These are phyloP conservation scores for Millerago galiae DNA, from an alignment of 805 yeast genomes.

Conservation along the genomic window DNA sequence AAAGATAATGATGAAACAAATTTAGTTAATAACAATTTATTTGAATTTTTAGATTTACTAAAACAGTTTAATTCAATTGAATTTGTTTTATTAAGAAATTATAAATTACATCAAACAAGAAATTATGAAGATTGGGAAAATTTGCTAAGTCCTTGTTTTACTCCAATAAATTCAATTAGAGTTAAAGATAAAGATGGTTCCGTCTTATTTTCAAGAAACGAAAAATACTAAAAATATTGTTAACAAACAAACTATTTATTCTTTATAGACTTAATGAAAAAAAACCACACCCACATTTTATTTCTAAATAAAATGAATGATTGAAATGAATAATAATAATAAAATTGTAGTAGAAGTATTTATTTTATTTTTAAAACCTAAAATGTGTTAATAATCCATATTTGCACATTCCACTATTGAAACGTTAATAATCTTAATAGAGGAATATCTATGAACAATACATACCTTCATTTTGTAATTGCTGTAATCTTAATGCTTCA, in stretches of 20 bases:
- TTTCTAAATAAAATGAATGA: background rate
- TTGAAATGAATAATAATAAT: background rate
- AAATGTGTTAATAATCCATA: slow-evolving; percentile 1
- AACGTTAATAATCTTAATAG: slow-evolving; percentile 2
- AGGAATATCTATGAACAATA: background rate
- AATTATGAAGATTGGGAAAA: slow-evolving; percentile 33
- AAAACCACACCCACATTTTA: too few relatives aligned
- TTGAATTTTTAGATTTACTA: slow-evolving; percentile 26
- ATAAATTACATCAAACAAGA: slow-evolving; percentile 32
- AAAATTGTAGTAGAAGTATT: too few relatives aligned
- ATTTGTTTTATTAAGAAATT: slow-evolving; percentile 30
- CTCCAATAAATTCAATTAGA: slow-evolving; percentile 27
- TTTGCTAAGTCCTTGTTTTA: slow-evolving; percentile 29
- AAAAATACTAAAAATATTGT: background rate
- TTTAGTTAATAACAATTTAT: slow-evolving; percentile 32
- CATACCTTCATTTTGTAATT: slow-evolving; percentile 20
- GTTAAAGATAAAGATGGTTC: slow-evolving; percentile 34
- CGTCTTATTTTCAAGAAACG: slow-evolving; percentile 32
- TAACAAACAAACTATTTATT: background rate
- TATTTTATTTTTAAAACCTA: background rate
- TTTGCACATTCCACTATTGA: slow-evolving; percentile 2
- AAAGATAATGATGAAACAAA: slow-evolving; percentile 22
- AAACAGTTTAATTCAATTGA: slow-evolving; percentile 29
- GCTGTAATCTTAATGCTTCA: slow-evolving; percentile 19
- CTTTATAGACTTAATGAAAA: too few relatives aligned